Conservation (phyloP, 2,329 filamentous ascomycete species). For the Dryadomyces sulphureus region DNA sequence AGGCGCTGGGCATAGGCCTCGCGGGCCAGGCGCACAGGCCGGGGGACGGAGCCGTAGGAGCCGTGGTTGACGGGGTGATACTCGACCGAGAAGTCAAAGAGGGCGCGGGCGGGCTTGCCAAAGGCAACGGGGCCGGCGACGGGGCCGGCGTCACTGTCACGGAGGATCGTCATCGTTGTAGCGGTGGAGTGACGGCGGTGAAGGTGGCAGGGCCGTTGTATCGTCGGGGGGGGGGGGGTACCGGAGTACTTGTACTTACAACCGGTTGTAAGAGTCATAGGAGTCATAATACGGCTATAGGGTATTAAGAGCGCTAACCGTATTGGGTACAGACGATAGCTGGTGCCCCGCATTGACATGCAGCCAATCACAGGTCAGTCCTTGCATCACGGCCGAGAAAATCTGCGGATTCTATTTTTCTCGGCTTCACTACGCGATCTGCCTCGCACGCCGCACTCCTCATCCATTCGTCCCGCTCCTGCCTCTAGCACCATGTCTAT, state of each 20-base stretch:
- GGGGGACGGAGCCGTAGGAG: constrained; percentile 55
- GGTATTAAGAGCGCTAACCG: no score
- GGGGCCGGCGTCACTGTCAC: neutral
- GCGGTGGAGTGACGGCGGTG: no score
- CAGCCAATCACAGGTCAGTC: no score
- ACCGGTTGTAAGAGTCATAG: no score
- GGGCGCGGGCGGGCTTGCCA: constrained; percentile 15
- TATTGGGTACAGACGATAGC: no score
- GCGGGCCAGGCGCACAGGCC: constrained; percentile 34
- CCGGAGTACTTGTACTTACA: no score
- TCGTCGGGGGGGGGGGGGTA: no score
- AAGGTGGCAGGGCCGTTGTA: no score
- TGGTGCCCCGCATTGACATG: no score
- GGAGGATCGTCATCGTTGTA: neutral
- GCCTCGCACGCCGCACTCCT: neutral
- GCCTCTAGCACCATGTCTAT: constrained; percentile 34
- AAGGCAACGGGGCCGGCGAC: constrained; percentile 4
- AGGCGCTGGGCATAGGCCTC: constrained; percentile 36
- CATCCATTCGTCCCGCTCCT: neutral
- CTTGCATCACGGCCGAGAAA: neutral
- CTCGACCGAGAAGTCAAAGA: constrained; percentile 16
- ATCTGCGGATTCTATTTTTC: constrained; percentile 1
- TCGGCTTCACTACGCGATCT: neutral
- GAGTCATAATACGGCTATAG: no score
- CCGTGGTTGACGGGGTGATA: constrained; percentile 27